Evolutionary conservation across 2,329 filamentous ascomycete species (phyloP), one percentile per base, ranked within the genome.

Genomic region (Didymella pinodella): DNA sequence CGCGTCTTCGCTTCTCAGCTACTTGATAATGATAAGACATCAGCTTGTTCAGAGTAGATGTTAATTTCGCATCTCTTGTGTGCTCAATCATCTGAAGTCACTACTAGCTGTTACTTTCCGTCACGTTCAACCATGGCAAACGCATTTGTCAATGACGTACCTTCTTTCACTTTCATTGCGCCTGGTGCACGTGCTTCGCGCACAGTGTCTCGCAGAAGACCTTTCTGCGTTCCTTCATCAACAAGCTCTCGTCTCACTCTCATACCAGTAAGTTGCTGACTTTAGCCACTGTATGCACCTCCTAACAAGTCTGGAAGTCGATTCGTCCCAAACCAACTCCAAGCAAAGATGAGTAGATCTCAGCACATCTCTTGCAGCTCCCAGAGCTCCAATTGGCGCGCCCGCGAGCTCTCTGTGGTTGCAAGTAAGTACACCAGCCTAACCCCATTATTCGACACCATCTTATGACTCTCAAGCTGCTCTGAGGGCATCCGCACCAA

Each of bases 121-220:
- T 40, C 8, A 3, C n/a, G 2, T 53, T 40, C 25, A 7, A n/a
- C 10, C 7, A 46, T 0, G 31, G 41, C 41, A 26, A 29, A 4
- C 29, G 20, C 26, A 26, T 40, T 40, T 47, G 22, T 16, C 26
- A 11, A 20, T 32, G 40, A 34, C 10, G 8, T 25, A n/a, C 31
- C 34, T 46, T 28, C 50, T 18, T 53, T 46, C 41, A 53, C 50
- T 25, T 46, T n/a, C 16, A 40, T 28, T 38, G 22, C 22, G 49
- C 31, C 22, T 38, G 50, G 50, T 53, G 50, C 50, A 40, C 16
- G 16, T 46, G 32, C 41, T 53, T 53, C 50, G 29, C 32, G 40
- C 25, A 31, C 29, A 31, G 8, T 11, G 3, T 31, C 10, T 31
- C 22, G 22, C 22, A 31, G 10, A 31, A 31, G 12, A 11, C 7